Conservation (phyloP, 2,329 filamentous ascomycete genomes). For the Ceratocystis lukuohia region DNA sequence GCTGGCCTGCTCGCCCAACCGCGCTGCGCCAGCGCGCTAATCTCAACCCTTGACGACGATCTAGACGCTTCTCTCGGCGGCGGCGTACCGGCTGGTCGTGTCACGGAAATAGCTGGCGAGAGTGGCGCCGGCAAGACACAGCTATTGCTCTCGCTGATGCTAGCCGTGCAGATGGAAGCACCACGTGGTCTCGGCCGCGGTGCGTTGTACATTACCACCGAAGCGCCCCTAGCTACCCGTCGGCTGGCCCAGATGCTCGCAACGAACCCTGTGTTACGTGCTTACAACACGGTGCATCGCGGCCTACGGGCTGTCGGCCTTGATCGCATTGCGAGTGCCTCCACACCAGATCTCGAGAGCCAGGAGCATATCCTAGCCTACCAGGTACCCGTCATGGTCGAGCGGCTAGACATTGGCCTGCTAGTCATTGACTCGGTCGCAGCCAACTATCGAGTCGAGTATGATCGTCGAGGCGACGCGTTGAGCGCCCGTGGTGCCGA, state of each 20-base stretch:
- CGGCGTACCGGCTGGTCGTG: constrained; percentile 64
- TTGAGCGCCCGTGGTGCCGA: constrained; percentile 64
- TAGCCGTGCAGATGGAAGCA: constrained; percentile 67
- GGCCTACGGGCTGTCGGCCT: constrained; percentile 42
- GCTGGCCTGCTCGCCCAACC: background rate
- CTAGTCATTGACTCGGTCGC: constrained; percentile 84
- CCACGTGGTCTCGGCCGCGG: constrained; percentile 57
- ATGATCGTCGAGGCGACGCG: constrained; percentile 39
- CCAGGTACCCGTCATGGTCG: constrained; percentile 76
- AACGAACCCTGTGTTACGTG: constrained; percentile 18
- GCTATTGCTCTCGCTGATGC: constrained; percentile 70
- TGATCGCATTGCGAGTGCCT: constrained; percentile 63
- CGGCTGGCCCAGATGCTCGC: constrained; percentile 70
- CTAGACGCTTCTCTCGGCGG: constrained; percentile 61
- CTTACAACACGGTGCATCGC: constrained; percentile 36
- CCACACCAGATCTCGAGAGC: constrained; percentile 77
- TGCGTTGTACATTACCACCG: constrained; percentile 90
- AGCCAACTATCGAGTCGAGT: constrained; percentile 90
- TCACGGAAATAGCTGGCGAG: constrained; percentile 86
- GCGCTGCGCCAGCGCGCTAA: constrained; percentile 25
- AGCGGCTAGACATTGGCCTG: constrained; percentile 63
- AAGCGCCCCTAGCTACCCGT: constrained; percentile 67
- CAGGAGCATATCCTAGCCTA: constrained; percentile 92
- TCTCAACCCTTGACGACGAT: constrained; percentile 66
- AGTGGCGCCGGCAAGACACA: constrained; percentile 94